Evolutionary conservation across 2,329 filamentous ascomycete genomes (phyloP), one percentile per base, ranked within the genome.

Genomic region (Fusarium protoensiforme): DNA sequence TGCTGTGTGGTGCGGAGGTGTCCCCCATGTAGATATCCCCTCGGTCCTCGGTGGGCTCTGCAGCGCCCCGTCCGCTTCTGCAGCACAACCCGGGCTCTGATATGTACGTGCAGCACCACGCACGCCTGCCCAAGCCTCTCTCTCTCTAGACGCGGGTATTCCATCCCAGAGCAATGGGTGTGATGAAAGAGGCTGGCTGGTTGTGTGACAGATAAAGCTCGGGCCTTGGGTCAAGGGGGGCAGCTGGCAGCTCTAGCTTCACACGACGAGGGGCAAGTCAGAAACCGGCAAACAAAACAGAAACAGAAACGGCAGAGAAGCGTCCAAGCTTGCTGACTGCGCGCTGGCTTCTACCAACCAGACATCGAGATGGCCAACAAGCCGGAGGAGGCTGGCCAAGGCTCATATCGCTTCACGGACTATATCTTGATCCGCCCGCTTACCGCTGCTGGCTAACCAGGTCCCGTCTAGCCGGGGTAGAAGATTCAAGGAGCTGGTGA

Each of bases 291-390:
- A 16, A 24, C 70, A 41, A 64, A 62, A 59, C 20, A 60, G 48
- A 64, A 62, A 59, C 20, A 60, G 64, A 64, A 51, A 51, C 57
- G 29, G 29, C 71, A 64, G 51, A 71, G 71, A 73, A 71, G 43
- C 53, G 71, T 68, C 56, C 62, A 41, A 36, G 46, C 57, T 62
- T 38, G 51, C 66, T 53, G 54, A 72, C 64, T 60, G 67, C 53
- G 63, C 62, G 60, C 39, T 71, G 51, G 71, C 61, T 54, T 62
- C 56, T 64, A 39, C 46, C 24, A 35, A 67, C 48, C 43, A 38
- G 36, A 46, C 31, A 5, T 38, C 31, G 41, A 46, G 35, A n/a
- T 51, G 29, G 38, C 58, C 41, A 35, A 39, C 39, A 51, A 46
- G 27, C 10, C 38, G 13, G 16, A 22, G n/a, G 39, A 31, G 46